These are phyloP conservation scores for Physcomitrium patens DNA, from an alignment of 225 moss, liverwort and hornwort genomes.

Conservation along the genomic window DNA sequence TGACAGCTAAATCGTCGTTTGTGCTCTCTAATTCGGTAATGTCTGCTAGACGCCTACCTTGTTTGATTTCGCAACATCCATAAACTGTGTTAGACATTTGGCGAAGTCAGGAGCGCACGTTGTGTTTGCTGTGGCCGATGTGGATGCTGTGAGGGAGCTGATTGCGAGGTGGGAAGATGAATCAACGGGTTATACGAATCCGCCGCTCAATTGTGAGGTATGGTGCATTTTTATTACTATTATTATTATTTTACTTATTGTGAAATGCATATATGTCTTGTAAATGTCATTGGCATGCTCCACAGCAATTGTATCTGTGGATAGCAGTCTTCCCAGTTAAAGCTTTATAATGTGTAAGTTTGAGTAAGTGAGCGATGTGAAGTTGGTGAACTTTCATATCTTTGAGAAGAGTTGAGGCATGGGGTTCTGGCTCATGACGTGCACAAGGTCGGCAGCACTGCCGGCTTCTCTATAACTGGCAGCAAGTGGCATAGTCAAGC, in stretches of 20 bases:
- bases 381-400: too few species aligned
- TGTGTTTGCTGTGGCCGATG: constrained; percentile 66
- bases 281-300: too few species aligned
- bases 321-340: too few species aligned
- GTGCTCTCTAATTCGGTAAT: background rate
- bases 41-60: background rate
- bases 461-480: too few species aligned
- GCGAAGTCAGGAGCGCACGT: constrained; percentile 78
- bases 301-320: too few species aligned
- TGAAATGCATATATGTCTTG: background rate
- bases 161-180: constrained; percentile 61
- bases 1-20: background rate
- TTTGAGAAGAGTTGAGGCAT: too few species aligned
- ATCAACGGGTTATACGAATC: constrained; percentile 27
- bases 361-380: too few species aligned
- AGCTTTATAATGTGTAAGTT: too few species aligned
- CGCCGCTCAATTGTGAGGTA: constrained; percentile 75
- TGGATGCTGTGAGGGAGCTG: constrained; percentile 52
- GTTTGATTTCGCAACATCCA: background rate
- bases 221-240: background rate
- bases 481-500: too few species aligned
- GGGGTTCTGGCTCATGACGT: too few species aligned
- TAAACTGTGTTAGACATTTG: constrained; percentile 55
- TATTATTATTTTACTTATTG: background rate
- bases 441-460: too few species aligned